A percentile compares a stretch with the other conserved stretches of the same genome.
Conservation (phyloP, 768 basidiomycete genomes). For the Xerocomus potaroensis region DNA sequence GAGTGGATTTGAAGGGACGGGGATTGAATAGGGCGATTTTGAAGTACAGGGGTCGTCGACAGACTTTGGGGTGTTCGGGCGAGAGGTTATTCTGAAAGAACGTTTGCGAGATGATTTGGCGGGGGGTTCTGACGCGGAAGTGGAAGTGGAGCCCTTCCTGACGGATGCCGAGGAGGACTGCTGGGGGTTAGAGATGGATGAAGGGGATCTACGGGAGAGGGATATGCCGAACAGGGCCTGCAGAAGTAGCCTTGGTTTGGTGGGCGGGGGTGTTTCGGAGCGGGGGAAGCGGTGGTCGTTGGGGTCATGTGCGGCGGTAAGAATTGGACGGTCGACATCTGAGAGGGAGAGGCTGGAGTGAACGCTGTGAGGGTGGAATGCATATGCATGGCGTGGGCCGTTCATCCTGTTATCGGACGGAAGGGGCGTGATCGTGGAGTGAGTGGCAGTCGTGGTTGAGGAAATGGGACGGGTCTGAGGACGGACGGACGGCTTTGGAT, state of each 20-base stretch:
- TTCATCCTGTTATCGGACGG: slow-evolving; percentile 38
- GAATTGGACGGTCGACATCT: slow-evolving; percentile 12
- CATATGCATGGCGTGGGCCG: slow-evolving; percentile 16
- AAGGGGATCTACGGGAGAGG: slow-evolving; percentile 25
- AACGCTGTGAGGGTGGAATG: slow-evolving; percentile 8
- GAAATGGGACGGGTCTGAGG: slow-evolving; percentile 60
- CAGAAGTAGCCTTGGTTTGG: slow-evolving; percentile 19
- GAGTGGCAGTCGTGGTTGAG: slow-evolving; percentile 58
- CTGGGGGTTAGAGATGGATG: slow-evolving; percentile 15
- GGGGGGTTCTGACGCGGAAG: slow-evolving; percentile 15
- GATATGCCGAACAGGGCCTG: slow-evolving; percentile 28
- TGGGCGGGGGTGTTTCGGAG: slow-evolving; percentile 28
- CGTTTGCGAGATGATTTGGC: slow-evolving; percentile 23
- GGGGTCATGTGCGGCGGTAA: slow-evolving; percentile 11
- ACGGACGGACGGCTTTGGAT: slow-evolving; percentile 41
- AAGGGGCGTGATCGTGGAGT: slow-evolving; percentile 55
- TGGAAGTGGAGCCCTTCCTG: slow-evolving; percentile 25
- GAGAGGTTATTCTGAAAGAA: slow-evolving; percentile 30
- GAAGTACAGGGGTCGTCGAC: slow-evolving; percentile 15
- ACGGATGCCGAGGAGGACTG: slow-evolving; percentile 15
- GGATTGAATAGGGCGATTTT: slow-evolving; percentile 22
- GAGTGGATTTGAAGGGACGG: slow-evolving; percentile 27
- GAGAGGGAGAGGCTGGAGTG: slow-evolving; percentile 10
- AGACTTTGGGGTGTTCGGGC: slow-evolving; percentile 29
- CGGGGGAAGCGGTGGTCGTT: slow-evolving; percentile 23